These are phyloP conservation scores for Saccharomycopsis fodiens DNA, from an alignment of 805 yeast species.

Conservation along the genomic window DNA sequence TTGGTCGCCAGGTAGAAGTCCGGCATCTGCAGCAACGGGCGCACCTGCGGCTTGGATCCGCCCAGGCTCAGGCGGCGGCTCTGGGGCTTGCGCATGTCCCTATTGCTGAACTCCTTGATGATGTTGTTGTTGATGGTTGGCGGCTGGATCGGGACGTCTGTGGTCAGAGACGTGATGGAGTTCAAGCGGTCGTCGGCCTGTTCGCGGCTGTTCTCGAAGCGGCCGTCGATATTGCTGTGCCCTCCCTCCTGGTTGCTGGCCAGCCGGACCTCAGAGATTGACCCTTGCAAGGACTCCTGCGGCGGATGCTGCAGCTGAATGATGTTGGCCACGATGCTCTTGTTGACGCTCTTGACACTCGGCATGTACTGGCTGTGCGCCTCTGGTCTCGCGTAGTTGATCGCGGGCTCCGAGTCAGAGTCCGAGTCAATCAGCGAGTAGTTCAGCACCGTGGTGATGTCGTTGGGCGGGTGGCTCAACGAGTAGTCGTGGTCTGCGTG, in stretches of 20 bases:
- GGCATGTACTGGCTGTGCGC: conserved; percentile 1
- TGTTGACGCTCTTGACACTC: conserved; percentile 1
- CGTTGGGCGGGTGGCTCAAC: conserved; percentile 17
- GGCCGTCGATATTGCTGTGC: no score
- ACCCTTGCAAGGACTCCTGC: conserved; percentile 6
- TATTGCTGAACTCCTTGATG: not conserved
- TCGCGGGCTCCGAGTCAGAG: conserved; percentile 6
- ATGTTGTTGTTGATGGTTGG: not conserved
- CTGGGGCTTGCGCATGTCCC: not conserved
- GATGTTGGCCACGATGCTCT: conserved; percentile 1
- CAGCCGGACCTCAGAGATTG: conserved; percentile 4
- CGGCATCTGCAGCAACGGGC: not conserved
- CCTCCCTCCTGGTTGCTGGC: no score
- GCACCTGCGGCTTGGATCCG: not conserved
- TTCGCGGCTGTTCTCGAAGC: no score
- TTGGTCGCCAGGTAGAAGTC: not conserved
- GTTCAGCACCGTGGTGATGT: conserved; percentile 18
- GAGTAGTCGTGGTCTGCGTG: conserved; percentile 4
- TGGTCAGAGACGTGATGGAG: conserved; percentile 6
- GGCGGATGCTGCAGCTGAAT: conserved; percentile 4
- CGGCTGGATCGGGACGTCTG: conserved; percentile 2
- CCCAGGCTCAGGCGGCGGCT: not conserved
- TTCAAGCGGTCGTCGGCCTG: conserved; percentile 11
- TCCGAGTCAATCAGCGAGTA: conserved; percentile 15
- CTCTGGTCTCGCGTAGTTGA: not conserved